Base-by-base conservation (phyloP, 805 yeast species). In the Danielia oregonensis region DNA sequence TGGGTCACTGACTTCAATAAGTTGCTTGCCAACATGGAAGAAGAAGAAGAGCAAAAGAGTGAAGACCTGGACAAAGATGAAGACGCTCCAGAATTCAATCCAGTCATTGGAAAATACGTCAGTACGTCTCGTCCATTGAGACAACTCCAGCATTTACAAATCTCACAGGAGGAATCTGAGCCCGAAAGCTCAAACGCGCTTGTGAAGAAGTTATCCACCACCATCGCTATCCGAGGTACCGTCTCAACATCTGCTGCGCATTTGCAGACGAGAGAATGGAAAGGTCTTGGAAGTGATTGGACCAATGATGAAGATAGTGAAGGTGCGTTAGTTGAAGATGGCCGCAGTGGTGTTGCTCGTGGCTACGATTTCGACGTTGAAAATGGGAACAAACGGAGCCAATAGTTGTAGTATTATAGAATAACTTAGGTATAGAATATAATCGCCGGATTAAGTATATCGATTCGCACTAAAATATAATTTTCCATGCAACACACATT, bases 211-310 rank as follows among this genome's bases (percentile, higher is more conserved):
- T 70, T 80, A 38, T 66, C 86, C 7, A 62, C 72, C 35, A 62
- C 79, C 2, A 70, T 89, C 4, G 70, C 83, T 0, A 76, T 89
- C 36, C 78, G 78, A 36, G 79, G 79, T 26, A 86, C 96, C 0
- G 82, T 86, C 0, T 88, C 97, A 0, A 89, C 97, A 0, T 86
- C 97, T 0, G 97, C 96, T 0, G 66, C 70, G 6, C 73, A 72
- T 42, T 65, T 91, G 33, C 95, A 87, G 48, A 68, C 66, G 9
- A 74, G 91, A 48, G 63, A 68, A 17, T 91, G 97, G 97, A 76
- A 80, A 0, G 98, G 98, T 0, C 65, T 91, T 22, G 98, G 97
- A 1, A 82, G 93, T 40, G 97, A 91, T 52, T 87, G 69, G 59
- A 46, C 51, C 6, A 43, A 53, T 1, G 60, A 54, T 2, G 51